phyloP scores from a whole-genome alignment of 176 grass and related monocot species.

The Avena sativa region DNA sequence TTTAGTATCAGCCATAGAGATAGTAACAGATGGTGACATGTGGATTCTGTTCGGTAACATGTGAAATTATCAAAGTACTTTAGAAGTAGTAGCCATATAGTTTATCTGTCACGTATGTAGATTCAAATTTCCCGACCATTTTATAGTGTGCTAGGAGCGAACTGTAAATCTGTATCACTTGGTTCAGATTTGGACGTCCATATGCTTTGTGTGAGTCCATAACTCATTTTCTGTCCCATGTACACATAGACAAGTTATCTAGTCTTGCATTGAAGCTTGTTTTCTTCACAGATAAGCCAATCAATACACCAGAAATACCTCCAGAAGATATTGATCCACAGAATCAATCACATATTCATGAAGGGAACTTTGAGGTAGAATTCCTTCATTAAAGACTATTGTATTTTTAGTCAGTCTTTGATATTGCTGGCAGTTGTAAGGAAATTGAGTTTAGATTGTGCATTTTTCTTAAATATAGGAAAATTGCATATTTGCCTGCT shows the following conservation, averaged over 20 bases:
- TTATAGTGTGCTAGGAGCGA: neutral
- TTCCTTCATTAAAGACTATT: constrained; percentile 35
- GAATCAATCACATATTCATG: constrained; percentile 35
- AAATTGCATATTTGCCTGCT: constrained; percentile 15
- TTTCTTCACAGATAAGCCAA: constrained; percentile 49
- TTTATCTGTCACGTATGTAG: neutral
- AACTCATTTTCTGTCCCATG: constrained; percentile 3
- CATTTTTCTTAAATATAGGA: constrained; percentile 28
- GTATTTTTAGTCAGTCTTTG: constrained; percentile 23
- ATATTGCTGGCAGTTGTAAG: constrained; percentile 22
- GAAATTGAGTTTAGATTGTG: constrained; percentile 28
- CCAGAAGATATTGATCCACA: constrained; percentile 33
- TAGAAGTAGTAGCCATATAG: constrained; percentile 29
- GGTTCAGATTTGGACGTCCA: constrained; percentile 4
- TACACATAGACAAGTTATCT: neutral
- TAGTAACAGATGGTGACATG: constrained; percentile 16
- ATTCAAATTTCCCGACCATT: neutral
- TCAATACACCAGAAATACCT: constrained; percentile 36
- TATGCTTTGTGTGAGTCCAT: neutral
- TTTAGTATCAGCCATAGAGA: constrained; percentile 18
- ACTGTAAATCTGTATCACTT: constrained; percentile 6
- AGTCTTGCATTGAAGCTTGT: constrained; percentile 15
- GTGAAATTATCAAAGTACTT: neutral
- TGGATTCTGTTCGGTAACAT: neutral
- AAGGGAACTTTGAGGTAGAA: constrained; percentile 45